Percentiles rank a stretch among this genome's conserved stretches.
These are phyloP conservation scores for Phytophthora hibernalis DNA, from an alignment of 352 stramenopile genomes.

Conservation along the genomic window DNA sequence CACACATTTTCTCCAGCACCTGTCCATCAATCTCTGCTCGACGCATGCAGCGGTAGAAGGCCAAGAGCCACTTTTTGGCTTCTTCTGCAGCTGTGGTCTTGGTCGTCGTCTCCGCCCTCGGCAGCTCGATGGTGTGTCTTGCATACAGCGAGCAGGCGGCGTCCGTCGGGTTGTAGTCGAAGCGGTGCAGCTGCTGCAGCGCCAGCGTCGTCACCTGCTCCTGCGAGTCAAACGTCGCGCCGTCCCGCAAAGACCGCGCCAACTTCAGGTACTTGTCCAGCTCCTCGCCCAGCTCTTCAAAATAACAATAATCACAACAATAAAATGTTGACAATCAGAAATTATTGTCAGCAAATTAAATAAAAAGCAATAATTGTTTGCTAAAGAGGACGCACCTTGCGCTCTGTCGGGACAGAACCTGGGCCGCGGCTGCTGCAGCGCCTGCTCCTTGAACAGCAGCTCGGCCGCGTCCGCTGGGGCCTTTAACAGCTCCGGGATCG, in stretches of 20 bases:
- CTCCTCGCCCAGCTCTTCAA: slow-evolving; percentile 58
- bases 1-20: slow-evolving; percentile 56
- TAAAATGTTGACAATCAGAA: not conserved
- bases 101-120: slow-evolving; percentile 19
- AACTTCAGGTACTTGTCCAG: slow-evolving; percentile 87
- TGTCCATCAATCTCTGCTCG: slow-evolving; percentile 38
- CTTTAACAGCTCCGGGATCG: slow-evolving; percentile 60
- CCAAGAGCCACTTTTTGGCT: slow-evolving; percentile 62
- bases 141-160: slow-evolving; percentile 85
- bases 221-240: slow-evolving; percentile 80
- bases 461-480: slow-evolving; percentile 25
- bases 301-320: slow-evolving; percentile 8
- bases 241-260: slow-evolving; percentile 73
- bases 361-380: slow-evolving; percentile 9
- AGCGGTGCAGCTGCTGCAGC: slow-evolving; percentile 82
- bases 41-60: slow-evolving; percentile 75
- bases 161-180: slow-evolving; percentile 82
- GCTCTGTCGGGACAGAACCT: slow-evolving; percentile 62
- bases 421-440: slow-evolving; percentile 36
- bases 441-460: slow-evolving; percentile 39
- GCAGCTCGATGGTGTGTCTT: slow-evolving; percentile 81
- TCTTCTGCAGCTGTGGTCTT: slow-evolving; percentile 46
- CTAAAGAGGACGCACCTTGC: slow-evolving; percentile 46
- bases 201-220: slow-evolving; percentile 78
- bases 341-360: slow-evolving; percentile 8